These are phyloP conservation scores for Lycium ferocissimum DNA, from an alignment of 257 asterid species.

Conservation along the genomic window DNA sequence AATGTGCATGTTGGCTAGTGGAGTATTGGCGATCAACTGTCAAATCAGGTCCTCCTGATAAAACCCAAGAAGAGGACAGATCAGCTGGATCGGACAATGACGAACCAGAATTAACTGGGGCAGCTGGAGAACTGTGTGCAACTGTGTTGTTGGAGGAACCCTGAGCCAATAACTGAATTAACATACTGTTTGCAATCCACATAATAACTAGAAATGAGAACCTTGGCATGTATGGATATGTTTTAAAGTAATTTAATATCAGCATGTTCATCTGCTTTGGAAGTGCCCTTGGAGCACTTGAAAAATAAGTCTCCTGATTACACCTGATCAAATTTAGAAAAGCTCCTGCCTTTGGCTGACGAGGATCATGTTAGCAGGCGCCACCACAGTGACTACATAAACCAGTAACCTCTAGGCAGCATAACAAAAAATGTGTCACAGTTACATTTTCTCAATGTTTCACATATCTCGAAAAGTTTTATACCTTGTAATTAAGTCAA, in stretches of 20 bases:
- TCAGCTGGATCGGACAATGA: conserved; percentile 43
- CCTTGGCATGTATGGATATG: neutral
- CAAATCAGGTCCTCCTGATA: conserved; percentile 53
- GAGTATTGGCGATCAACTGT: conserved; percentile 38
- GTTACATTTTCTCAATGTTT: neutral
- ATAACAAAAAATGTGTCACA: neutral
- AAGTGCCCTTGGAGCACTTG: neutral
- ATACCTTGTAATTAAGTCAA: neutral
- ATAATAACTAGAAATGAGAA: conserved; percentile 6
- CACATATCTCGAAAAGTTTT: neutral
- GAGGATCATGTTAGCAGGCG: neutral
- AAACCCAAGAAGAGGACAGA: conserved; percentile 44
- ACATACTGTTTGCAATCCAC: neutral
- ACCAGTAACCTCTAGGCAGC: conserved; percentile 1
- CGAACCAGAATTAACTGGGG: conserved; percentile 59
- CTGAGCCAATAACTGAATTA: conserved; percentile 40
- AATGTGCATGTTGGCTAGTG: conserved; percentile 33
- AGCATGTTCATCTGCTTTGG: neutral
- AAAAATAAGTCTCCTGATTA: neutral
- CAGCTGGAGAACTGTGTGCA: conserved; percentile 73
- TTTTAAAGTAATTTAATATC: neutral
- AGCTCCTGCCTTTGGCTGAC: neutral
- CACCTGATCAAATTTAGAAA: neutral
- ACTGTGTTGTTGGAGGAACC: conserved; percentile 70
- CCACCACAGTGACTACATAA: neutral